Conservation (phyloP, 768 basidiomycete species). For the Amanita molliuscula region DNA sequence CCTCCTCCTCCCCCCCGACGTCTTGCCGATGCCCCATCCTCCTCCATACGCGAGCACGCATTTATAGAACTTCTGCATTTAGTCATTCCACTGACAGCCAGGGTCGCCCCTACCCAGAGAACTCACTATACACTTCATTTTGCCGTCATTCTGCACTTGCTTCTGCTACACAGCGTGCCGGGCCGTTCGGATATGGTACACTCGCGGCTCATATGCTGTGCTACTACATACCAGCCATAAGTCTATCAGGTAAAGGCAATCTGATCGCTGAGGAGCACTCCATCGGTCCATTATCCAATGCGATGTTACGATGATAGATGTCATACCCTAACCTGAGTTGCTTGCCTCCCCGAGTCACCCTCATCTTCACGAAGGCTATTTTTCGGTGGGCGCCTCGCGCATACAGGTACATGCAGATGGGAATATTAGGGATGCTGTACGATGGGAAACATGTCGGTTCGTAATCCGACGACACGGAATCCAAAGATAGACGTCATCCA, state of each 20-base stretch:
- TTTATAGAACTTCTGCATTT: too few species aligned
- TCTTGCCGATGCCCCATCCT: neutral
- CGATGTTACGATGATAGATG: neutral
- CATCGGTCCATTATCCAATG: neutral
- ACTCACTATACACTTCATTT: neutral
- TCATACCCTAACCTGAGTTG: neutral
- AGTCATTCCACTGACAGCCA: neutral
- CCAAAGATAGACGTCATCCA: neutral
- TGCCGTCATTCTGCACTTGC: neutral
- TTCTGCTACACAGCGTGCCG: neutral
- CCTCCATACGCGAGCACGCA: too few species aligned
- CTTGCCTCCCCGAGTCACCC: neutral
- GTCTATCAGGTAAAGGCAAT: neutral
- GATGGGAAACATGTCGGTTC: neutral
- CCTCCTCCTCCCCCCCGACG: neutral
- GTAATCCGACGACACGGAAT: neutral
- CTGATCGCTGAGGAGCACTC: neutral
- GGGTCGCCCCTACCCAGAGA: conserved; percentile 3
- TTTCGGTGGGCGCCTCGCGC: neutral
- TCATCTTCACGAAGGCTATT: neutral
- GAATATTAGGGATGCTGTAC: neutral
- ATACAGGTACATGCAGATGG: neutral
- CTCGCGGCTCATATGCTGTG: neutral
- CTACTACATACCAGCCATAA: neutral
- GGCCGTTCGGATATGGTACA: neutral